Evolutionary conservation across 257 asterid species (phyloP), one percentile per base, ranked within the genome.

Genomic region (Paraleonurus japonicus): DNA sequence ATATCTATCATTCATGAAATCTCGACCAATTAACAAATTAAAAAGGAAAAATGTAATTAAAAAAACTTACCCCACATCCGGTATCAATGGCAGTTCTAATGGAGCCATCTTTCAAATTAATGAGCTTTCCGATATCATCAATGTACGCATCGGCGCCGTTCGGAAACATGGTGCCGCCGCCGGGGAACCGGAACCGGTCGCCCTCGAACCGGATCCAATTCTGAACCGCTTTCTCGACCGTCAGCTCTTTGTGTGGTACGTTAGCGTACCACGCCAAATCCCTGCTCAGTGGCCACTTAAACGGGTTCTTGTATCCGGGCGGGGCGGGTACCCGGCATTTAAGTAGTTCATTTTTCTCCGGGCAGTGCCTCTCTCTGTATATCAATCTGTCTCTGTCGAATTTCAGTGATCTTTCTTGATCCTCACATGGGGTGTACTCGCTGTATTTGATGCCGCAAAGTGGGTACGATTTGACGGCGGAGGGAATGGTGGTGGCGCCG

Each of bases 171-270:
- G 98, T 92, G 30, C 98, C 98, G 2, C 98, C 98, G 35, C 98
- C 98, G 11, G 98, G 98, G 77, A 92, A 92, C 76, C 83, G 79
- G 79, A 92, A 89, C 51, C 88, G 81, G 69, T 92, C 90, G 0
- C 90, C 95, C 70, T 89, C 98, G 27, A 67, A 92, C 54, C 93
- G 81, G 48, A 92, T 92, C 98, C 98, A 92, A 62, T 92, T 92
- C 86, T 92, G 98, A 4, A 86, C 96, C 43, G 98, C 98, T n/a
- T 92, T 92, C 88, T 92, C 98, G 17, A 92, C 98, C 11, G 96
- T 89, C 30, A 92, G 74, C 66, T 92, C 92, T 47, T 87, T 92
- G 73, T 92, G 98, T 1, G 98, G 98, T 1, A 92, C 98, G 32
- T 92, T 92, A 7, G 91, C 89, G 75, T 86, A 92, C 98, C 98